Evolutionary conservation across 129 eudicot species (phyloP).

Genomic region (Chrysanthemum lavandulifolium): DNA sequence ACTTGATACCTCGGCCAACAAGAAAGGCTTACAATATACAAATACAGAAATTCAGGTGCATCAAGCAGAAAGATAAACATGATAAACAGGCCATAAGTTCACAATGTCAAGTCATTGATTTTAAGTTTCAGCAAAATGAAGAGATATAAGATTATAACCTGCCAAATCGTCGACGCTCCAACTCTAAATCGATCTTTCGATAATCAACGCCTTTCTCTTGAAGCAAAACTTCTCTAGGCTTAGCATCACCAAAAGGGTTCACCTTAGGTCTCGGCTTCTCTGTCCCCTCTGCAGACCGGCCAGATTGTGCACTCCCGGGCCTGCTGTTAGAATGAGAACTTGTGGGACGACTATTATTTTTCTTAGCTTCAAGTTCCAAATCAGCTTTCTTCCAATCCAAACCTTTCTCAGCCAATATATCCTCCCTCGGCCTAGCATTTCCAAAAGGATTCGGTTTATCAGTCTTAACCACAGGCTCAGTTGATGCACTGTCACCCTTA

Average conservation of each 20-base stretch:
- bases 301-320: constrained; percentile 64
- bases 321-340: constrained; percentile 84
- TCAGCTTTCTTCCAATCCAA: constrained; percentile 87
- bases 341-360: constrained; percentile 59
- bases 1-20: background rate
- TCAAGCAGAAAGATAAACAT: constrained; percentile 10
- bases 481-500: constrained; percentile 28
- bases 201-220: constrained; percentile 93
- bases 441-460: constrained; percentile 89
- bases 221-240: constrained; percentile 92
- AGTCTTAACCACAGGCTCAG: constrained; percentile 34
- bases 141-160: constrained; percentile 42
- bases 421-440: constrained; percentile 93
- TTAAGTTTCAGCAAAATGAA: constrained; percentile 1
- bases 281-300: constrained; percentile 54
- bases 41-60: constrained; percentile 1
- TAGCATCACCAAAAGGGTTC: constrained; percentile 98
- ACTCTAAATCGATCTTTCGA: constrained; percentile 87
- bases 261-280: constrained; percentile 73
- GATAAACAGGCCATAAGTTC: background rate
- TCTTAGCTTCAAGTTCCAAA: constrained; percentile 73
- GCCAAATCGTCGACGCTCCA: constrained; percentile 68
- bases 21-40: constrained; percentile 10
- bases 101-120: constrained; percentile 3
- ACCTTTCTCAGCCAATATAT: constrained; percentile 89